Conservation (phyloP, 257 asterid species). For the Prunella vulgaris region DNA sequence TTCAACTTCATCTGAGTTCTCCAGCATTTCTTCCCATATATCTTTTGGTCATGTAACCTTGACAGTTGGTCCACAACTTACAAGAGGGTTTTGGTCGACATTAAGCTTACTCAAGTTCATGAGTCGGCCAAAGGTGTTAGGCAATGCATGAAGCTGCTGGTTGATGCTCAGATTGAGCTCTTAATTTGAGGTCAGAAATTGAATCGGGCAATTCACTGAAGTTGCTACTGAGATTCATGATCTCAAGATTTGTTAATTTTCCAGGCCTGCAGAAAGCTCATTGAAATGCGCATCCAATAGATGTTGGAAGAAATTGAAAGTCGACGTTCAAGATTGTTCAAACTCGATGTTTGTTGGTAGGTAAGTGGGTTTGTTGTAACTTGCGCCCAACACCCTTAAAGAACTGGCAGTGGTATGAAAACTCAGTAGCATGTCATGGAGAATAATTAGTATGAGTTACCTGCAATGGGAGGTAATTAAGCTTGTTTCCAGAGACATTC, state of each 20-base stretch:
- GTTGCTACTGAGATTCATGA: slow-evolving; percentile 70
- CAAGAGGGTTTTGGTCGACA: slow-evolving; percentile 79
- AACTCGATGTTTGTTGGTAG: slow-evolving; percentile 83
- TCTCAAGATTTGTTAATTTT: slow-evolving; percentile 58
- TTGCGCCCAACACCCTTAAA: slow-evolving; percentile 62
- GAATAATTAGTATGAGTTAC: slow-evolving; percentile 28
- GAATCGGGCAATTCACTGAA: slow-evolving; percentile 81
- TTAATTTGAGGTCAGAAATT: slow-evolving; percentile 60
- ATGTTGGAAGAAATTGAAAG: slow-evolving; percentile 69
- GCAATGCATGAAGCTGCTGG: slow-evolving; percentile 80
- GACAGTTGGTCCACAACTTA: slow-evolving; percentile 42
- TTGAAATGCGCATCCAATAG: slow-evolving; percentile 70
- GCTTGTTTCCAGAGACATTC: slow-evolving; percentile 75
- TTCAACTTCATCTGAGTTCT: slow-evolving; percentile 28
- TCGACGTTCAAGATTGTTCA: slow-evolving; percentile 59
- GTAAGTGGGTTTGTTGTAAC: slow-evolving; percentile 73
- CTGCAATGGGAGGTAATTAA: slow-evolving; percentile 71
- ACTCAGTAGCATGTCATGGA: slow-evolving; percentile 6
- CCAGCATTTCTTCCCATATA: slow-evolving; percentile 51
- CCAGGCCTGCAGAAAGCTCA: slow-evolving; percentile 76
- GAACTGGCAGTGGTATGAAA: slow-evolving; percentile 43
- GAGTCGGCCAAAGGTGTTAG: slow-evolving; percentile 64
- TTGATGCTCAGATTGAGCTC: slow-evolving; percentile 92
- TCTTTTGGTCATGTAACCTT: slow-evolving; percentile 59
- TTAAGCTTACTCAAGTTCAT: slow-evolving; percentile 51